Evolutionary conservation across 495 filamentous ascomycete genomes (phyloP).

Genomic region (Cercophora sp.): DNA sequence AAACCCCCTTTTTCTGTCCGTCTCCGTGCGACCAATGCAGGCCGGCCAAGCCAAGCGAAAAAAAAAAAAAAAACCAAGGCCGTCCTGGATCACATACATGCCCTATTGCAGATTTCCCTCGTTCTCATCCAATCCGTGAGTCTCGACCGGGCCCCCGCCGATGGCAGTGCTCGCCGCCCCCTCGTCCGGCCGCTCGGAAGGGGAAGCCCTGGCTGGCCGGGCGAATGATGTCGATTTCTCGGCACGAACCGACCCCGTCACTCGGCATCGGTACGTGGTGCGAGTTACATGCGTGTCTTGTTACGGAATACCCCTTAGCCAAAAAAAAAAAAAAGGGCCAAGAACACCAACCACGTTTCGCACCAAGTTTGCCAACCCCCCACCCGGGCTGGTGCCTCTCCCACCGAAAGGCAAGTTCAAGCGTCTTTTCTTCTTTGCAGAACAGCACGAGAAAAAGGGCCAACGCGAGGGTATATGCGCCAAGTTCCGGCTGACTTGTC

Average conservation of each 20-base stretch:
- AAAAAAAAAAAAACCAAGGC: not conserved
- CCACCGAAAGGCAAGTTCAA: too few relatives aligned
- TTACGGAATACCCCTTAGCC: too few relatives aligned
- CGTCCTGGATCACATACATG: not conserved
- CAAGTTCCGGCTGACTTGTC: not conserved
- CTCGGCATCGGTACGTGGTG: not conserved
- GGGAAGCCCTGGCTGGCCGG: not conserved
- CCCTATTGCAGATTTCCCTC: not conserved
- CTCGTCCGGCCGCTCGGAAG: not conserved
- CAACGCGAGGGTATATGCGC: too few relatives aligned
- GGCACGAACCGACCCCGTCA: not conserved
- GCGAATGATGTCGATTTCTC: not conserved
- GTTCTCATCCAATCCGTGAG: constrained; percentile 2
- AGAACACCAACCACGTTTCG: too few relatives aligned
- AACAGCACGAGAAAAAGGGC: not conserved
- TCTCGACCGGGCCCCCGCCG: not conserved
- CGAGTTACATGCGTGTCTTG: too few relatives aligned
- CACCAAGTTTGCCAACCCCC: too few relatives aligned
- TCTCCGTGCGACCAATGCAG: too few relatives aligned
- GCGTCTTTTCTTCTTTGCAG: too few relatives aligned
- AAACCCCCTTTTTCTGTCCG: too few relatives aligned
- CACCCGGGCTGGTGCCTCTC: too few relatives aligned
- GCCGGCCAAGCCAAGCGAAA: too few relatives aligned
- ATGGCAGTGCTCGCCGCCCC: not conserved
- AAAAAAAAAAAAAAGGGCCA: too few relatives aligned